Conservation (phyloP, 805 yeast species). For the Grigorovia jiainica region DNA sequence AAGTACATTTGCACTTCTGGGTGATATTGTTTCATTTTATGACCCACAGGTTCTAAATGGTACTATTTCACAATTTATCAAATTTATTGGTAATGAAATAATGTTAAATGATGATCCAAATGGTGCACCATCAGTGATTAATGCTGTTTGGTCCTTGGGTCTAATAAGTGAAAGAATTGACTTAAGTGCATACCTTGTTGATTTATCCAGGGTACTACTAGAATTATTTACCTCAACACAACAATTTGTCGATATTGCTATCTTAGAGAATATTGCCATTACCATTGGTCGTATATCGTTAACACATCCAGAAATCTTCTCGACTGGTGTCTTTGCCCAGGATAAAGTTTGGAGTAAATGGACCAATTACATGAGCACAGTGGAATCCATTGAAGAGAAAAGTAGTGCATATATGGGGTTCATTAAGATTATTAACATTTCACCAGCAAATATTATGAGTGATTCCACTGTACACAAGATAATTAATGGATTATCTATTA, state of each 20-base stretch:
- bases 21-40: constrained; percentile 71
- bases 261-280: constrained; percentile 80
- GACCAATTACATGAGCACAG: constrained; percentile 57
- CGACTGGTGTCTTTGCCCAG: constrained; percentile 33
- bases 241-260: constrained; percentile 31
- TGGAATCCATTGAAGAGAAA: constrained; percentile 80
- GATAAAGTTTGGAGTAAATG: constrained; percentile 47
- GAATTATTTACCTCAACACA: constrained; percentile 22
- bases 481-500: constrained; percentile 19
- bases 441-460: constrained; percentile 12
- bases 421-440: constrained; percentile 46
- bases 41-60: constrained; percentile 28
- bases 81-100: constrained; percentile 62
- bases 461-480: constrained; percentile 18
- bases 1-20: constrained; percentile 79
- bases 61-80: constrained; percentile 37
- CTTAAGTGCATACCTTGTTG: constrained; percentile 22
- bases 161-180: constrained; percentile 59
- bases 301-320: constrained; percentile 46
- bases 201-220: constrained; percentile 20
- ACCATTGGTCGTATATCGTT: constrained; percentile 82
- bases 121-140: constrained; percentile 32
- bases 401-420: constrained; percentile 82
- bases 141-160: constrained; percentile 91
- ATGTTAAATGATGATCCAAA: constrained; percentile 32